Evolutionary conservation across 2,329 filamentous ascomycete genomes (phyloP).

Genomic region (Tolypocladium nubicola): DNA sequence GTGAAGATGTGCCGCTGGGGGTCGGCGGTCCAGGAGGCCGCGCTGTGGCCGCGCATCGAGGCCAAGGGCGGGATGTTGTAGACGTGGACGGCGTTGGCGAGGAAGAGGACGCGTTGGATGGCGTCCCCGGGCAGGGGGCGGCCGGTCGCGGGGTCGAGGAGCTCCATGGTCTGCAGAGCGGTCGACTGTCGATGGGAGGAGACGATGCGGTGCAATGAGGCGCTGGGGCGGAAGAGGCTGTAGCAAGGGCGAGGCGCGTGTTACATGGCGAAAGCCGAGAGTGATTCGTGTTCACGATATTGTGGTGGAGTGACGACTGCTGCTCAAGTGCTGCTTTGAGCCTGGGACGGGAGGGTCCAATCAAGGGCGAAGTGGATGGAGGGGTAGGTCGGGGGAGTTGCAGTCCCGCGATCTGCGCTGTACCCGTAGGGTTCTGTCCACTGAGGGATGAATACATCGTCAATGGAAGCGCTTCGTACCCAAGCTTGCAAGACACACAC

Average conservation of each 20-base stretch:
- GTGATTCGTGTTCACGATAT: neutral
- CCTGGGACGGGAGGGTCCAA: neutral
- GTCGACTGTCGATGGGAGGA: neutral
- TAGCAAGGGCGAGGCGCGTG: neutral
- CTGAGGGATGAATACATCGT: no score
- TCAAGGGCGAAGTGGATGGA: neutral
- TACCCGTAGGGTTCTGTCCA: no score
- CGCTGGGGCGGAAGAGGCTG: neutral
- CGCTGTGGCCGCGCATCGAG: conserved; percentile 69
- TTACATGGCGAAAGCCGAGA: neutral
- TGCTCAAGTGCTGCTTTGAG: neutral
- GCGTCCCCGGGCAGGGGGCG: conserved; percentile 58
- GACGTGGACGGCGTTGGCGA: conserved; percentile 65
- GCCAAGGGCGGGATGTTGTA: conserved; percentile 78
- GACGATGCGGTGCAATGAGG: neutral
- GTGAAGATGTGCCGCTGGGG: conserved; percentile 74
- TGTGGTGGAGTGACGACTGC: neutral
- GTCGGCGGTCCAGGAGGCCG: conserved; percentile 64
- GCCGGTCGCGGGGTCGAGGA: conserved; percentile 62
- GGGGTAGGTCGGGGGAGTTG: neutral
- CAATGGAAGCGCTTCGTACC: no score
- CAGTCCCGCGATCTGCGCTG: neutral
- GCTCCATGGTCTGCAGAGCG: conserved; percentile 37
- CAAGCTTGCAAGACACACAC: no score
- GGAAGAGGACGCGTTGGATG: conserved; percentile 77